A percentile compares a stretch with the other conserved stretches of the same genome.
Conservation (phyloP, 306 rosid species). For the Albizia julibrissin region DNA sequence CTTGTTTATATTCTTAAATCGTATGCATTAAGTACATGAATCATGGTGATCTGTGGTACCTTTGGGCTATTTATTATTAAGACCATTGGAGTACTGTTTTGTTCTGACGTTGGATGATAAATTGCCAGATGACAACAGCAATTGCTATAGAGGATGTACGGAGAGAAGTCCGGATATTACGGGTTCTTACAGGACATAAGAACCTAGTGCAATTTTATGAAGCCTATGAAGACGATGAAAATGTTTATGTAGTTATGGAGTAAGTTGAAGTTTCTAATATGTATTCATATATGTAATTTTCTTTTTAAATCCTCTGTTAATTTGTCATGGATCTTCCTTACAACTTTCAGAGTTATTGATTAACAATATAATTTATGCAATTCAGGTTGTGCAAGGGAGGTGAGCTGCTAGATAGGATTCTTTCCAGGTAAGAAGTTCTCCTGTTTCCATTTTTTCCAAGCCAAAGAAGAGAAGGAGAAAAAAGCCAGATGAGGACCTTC, state of each 20-base stretch:
- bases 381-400: slow-evolving; percentile 91
- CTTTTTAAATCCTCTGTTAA: not conserved
- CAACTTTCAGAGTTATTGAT: slow-evolving; percentile 18
- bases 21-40: slow-evolving; percentile 1
- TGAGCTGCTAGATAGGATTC: slow-evolving; percentile 81
- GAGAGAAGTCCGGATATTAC: slow-evolving; percentile 87
- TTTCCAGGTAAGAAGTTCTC: slow-evolving; percentile 67
- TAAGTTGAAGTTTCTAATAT: slow-evolving; percentile 45
- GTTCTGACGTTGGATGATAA: slow-evolving; percentile 37
- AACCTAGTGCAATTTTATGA: slow-evolving; percentile 84
- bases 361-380: slow-evolving; percentile 16
- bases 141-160: slow-evolving; percentile 84
- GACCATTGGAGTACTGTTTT: slow-evolving; percentile 23
- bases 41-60: slow-evolving; percentile 20
- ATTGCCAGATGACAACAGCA: slow-evolving; percentile 82
- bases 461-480: slow-evolving; percentile 17
- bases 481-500: not conserved
- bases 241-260: slow-evolving; percentile 88
- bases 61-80: slow-evolving; percentile 17
- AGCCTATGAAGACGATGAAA: slow-evolving; percentile 79
- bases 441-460: slow-evolving; percentile 15
- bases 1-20: slow-evolving; percentile 23
- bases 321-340: not conserved
- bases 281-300: not conserved
- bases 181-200: slow-evolving; percentile 74